Percentiles rank a stretch among this genome's conserved stretches.
Evolutionary conservation across 2,329 filamentous ascomycete genomes (phyloP).

Genomic region (Byssochlamys sp.): DNA sequence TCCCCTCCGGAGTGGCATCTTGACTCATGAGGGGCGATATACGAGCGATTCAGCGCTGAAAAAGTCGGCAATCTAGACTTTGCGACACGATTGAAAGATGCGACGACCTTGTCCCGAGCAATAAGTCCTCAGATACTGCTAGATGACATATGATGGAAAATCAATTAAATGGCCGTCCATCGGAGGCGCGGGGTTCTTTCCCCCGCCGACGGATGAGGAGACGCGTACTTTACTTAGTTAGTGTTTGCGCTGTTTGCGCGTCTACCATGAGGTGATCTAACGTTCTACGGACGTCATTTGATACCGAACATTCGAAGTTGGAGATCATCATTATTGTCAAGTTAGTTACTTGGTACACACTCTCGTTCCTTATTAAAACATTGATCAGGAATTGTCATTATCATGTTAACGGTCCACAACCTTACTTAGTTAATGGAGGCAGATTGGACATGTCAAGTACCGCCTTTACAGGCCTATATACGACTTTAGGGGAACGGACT

Average conservation of each 20-base stretch:
- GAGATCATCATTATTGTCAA: neutral
- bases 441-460: no score
- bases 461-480: neutral
- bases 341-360: neutral
- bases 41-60: no score
- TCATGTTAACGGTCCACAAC: neutral
- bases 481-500: neutral
- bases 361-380: neutral
- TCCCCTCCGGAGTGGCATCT: constrained; percentile 49
- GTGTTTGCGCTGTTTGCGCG: constrained; percentile 15
- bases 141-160: neutral
- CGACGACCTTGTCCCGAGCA: neutral
- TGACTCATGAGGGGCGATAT: constrained; percentile 15
- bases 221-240: neutral
- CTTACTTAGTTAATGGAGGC: no score
- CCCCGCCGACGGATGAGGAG: constrained; percentile 2
- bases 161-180: neutral
- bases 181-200: neutral
- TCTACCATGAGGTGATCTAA: neutral
- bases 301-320: neutral
- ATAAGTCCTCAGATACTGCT: constrained; percentile 2
- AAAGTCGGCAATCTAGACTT: neutral
- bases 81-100: neutral
- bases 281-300: neutral
- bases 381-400: neutral